Base-by-base conservation (phyloP, 805 yeast species). In the Pichia membranifaciens region DNA sequence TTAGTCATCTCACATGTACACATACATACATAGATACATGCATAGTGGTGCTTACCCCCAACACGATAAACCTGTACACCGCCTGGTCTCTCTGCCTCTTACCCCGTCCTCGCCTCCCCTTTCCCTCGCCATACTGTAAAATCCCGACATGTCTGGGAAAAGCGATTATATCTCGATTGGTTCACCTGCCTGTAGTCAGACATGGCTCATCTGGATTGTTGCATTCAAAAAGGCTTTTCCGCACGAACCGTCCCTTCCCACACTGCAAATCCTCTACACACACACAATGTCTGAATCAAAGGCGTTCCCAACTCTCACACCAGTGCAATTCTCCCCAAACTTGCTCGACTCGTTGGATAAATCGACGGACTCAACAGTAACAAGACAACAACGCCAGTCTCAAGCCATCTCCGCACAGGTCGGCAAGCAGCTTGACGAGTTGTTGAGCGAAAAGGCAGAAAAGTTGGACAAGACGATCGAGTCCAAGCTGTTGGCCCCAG, bases 281-380 rank as follows among this genome's bases (percentile, higher is more conserved):
- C 29, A 25, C 29, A 25, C 29, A 25, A 49, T 47, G 50, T 44
- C 53, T 8, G 47, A 47, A 29, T 39, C 49, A 21, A 47, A 41
- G 33, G 41, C 50, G 9, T 52, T 42, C 42, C 55, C 50, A 18
- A 31, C 44, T 5, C 32, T 43, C 5, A 52, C 54, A 4, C 54
- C 54, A 16, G 46, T 49, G 3, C 48, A 51, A 21, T 48, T 48
- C 18, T 89, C 98, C 43, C 96, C 98, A 18, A 89, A 85, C 53
- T 75, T 75, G 55, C 90, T 78, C 21, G 97, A 95, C 47, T 74
- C 76, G 68, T 88, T 91, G 63, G 95, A 90, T 55, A 97, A 98
- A 63, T 89, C 96, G 57, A 93, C 87, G 65, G 50, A 48, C 5
- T 41, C 54, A 10, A 31, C 55, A 15, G 23, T 41, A 17, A 25